Evolutionary conservation across 352 stramenopile species (phyloP), one percentile per base, ranked within the genome.

Genomic region (Peronospora belbahrii): DNA sequence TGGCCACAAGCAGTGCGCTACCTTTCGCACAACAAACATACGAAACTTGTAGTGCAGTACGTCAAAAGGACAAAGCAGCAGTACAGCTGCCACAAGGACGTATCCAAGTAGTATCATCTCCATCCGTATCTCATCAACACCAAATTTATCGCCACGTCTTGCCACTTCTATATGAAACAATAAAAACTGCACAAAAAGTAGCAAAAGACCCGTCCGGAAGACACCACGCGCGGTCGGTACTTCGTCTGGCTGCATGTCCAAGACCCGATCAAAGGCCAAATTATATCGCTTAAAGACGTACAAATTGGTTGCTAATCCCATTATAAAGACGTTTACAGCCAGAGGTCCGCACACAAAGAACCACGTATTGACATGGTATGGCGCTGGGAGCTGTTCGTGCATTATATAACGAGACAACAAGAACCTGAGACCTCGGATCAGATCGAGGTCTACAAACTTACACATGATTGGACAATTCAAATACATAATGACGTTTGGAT

Each of bases 271-370:
- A 38, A 90, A 56, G 9, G 79, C 70, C 28, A 88, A 40, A 8
- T 62, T 59, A 53, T 87, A 59, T 25, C 36, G 47, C 43, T 74
- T 54, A 47, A 87, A 86, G 11, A 85, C 62, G 50, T 72, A 51
- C 23, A 90, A 30, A 45, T 90, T 88, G 44, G 48, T 52, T n/a
- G 74, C 72, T 11, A 85, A 48, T 2, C 79, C 79, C 22, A 86
- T 48, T 9, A 88, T 40, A 41, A 88, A 88, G 0, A 70, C 55
- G 48, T 75, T 88, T 40, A 83, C 54, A 9, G 79, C 75, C 14
- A 90, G 56, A 40, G 79, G 79, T 2, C 79, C 78, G 48, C 73
- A 84, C 59, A 90, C 68, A 59, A 90, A 90, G 67, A 84, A 90
- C 75, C 72, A 87, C 51, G 66, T 79, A 56, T 68, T 72, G 14